Evolutionary conservation across 441 rosid genomes (phyloP), one percentile per base, ranked within the genome.

Genomic region (Croton setiger): DNA sequence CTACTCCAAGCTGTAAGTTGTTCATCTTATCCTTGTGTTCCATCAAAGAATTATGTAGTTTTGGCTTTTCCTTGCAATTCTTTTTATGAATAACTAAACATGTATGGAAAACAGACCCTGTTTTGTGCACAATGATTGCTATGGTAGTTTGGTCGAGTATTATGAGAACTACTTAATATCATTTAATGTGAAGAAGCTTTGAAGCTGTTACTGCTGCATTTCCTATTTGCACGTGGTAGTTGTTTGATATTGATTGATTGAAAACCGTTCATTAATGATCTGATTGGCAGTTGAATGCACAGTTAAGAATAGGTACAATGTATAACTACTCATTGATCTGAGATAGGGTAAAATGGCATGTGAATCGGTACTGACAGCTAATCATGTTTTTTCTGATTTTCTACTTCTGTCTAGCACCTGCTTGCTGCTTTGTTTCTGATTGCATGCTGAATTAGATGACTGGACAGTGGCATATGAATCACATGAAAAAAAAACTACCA

Each of bases 1-100:
- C 75, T 10, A 72, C 75, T 15, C 75, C 75, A 3, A 72, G 75
- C 70, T 72, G 75, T 72, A 66, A 72, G n/a, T n/a, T n/a, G 75
- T 66, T 23, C 43, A 45, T 37, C 5, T 9, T 21, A 54, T 7
- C 44, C 36, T 23, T 43, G 5, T 57, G 20, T 66, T 21, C 7
- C 52, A 67, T 55, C 11, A 14, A 43, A 20, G 20, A 17, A 21
- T 2, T 11, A 44, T 58, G 6, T 17, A 3, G 31, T 55, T 8
- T 18, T 14, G 21, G 43, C n/a, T 43, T 17, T 57, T 14, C 60
- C 44, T 1, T 31, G 67, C 21, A 27, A 6, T 7, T 45, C 21
- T 47, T n/a, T 14, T 0, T 61, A 3, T 33, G 54, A 17, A n/a
- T n/a, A n/a, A n/a, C 3, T 52, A 52, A n/a, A n/a, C 21, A 20